A percentile compares a stretch with the other conserved stretches of the same genome.
Conservation (phyloP, 1,284 basidiomycete species). For the Ceratobasidium sp. region DNA sequence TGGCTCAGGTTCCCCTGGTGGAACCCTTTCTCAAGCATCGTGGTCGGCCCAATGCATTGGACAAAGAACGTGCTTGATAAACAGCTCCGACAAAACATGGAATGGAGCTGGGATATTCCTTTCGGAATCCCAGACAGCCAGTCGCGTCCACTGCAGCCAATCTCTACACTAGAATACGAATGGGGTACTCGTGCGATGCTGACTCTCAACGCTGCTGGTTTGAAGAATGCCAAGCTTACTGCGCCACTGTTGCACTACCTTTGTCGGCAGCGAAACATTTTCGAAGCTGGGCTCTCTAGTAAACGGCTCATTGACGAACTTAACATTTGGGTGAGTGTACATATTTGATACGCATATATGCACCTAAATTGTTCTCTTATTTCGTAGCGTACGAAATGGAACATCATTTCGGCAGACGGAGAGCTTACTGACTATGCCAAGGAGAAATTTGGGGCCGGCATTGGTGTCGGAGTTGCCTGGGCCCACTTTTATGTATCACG, state of each 20-base stretch:
- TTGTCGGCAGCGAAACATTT: conserved; percentile 3
- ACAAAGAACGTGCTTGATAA: background rate
- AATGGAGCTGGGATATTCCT: background rate
- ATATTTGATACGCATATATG: background rate
- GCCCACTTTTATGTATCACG: conserved; percentile 5
- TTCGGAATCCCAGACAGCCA: background rate
- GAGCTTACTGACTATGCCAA: background rate
- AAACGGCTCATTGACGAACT: background rate
- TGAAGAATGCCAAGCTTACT: background rate
- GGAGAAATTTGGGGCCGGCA: background rate
- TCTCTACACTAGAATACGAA: background rate
- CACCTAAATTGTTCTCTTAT: background rate
- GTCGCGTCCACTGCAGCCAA: background rate
- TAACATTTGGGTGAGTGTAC: background rate
- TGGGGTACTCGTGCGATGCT: conserved; percentile 1
- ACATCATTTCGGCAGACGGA: background rate
- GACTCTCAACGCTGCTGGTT: background rate
- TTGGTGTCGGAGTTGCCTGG: background rate
- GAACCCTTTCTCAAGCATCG: background rate
- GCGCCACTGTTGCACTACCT: conserved; percentile 3
- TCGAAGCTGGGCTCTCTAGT: background rate
- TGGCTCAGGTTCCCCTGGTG: background rate
- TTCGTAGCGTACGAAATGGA: background rate
- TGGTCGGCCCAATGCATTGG: conserved; percentile 16
- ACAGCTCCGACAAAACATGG: conserved; percentile 13